These are phyloP conservation scores for Sonneratia alba DNA, from an alignment of 345 rosid genomes.

Conservation along the genomic window DNA sequence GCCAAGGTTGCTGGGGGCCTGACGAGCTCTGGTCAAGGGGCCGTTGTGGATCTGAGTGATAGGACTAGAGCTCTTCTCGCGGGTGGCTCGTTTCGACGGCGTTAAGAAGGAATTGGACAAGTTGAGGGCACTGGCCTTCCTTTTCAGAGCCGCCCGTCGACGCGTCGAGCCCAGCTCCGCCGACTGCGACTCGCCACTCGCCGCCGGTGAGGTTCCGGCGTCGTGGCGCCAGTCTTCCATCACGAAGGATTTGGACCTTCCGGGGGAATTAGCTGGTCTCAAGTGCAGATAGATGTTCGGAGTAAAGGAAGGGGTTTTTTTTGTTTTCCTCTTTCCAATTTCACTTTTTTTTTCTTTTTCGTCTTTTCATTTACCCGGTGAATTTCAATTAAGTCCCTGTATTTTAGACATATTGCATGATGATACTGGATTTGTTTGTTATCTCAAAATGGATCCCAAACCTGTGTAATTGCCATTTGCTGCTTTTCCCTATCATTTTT, in stretches of 20 bases:
- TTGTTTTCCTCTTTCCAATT: neutral
- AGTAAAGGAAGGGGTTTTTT: neutral
- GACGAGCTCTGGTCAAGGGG: slow-evolving; percentile 90
- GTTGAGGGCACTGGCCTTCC: slow-evolving; percentile 53
- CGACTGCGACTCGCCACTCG: slow-evolving; percentile 38
- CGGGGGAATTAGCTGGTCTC: neutral
- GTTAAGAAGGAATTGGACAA: slow-evolving; percentile 36
- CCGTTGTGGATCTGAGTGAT: slow-evolving; percentile 68
- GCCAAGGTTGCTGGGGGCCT: slow-evolving; percentile 40
- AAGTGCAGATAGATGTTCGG: neutral
- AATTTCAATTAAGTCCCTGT: neutral
- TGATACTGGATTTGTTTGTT: neutral
- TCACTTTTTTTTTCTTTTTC: neutral
- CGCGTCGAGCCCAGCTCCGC: slow-evolving; percentile 56
- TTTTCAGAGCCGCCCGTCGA: slow-evolving; percentile 58
- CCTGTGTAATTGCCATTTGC: neutral
- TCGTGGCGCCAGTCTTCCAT: slow-evolving; percentile 70
- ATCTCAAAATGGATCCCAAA: neutral
- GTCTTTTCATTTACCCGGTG: neutral
- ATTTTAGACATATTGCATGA: neutral
- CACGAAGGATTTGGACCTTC: neutral
- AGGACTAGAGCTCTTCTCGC: slow-evolving; percentile 65
- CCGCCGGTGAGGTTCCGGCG: slow-evolving; percentile 29
- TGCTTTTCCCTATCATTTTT: slow-evolving; percentile 20
- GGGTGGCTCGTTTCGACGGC: slow-evolving; percentile 61